These are phyloP conservation scores for Euphorbia peplus DNA, from an alignment of 345 rosid species.

Conservation along the genomic window DNA sequence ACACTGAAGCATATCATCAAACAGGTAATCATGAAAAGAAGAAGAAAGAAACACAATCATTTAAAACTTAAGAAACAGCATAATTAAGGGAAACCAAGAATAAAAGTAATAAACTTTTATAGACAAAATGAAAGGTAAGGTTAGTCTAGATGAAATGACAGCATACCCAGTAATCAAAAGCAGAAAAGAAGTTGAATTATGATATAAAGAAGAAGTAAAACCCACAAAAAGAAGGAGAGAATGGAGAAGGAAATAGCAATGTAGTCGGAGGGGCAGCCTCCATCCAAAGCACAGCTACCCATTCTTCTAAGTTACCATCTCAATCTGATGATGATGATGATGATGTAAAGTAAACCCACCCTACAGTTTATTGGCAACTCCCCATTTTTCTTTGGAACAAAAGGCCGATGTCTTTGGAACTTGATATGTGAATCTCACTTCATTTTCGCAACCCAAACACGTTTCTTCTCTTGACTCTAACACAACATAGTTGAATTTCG, in stretches of 20 bases:
- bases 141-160: not conserved
- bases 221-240: slow-evolving; percentile 58
- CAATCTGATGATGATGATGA: too few relatives aligned
- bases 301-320: slow-evolving; percentile 29
- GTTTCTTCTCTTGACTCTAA: too few relatives aligned
- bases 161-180: not conserved
- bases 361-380: slow-evolving; percentile 7
- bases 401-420: too few relatives aligned
- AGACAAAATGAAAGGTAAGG: not conserved
- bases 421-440: too few relatives aligned
- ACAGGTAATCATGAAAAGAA: slow-evolving; percentile 11
- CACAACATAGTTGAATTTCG: too few relatives aligned
- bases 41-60: not conserved
- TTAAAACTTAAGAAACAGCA: not conserved
- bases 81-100: not conserved
- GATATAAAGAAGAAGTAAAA: not conserved
- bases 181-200: not conserved
- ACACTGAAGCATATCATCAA: slow-evolving; percentile 28
- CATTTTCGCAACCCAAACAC: too few relatives aligned
- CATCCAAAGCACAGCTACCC: slow-evolving; percentile 53
- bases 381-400: too few relatives aligned
- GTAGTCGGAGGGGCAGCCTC: slow-evolving; percentile 91
- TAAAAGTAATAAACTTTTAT: not conserved
- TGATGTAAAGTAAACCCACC: not conserved
- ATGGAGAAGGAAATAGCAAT: slow-evolving; percentile 55